Conservation (phyloP, 345 rosid genomes). For the Murraya paniculata region DNA sequence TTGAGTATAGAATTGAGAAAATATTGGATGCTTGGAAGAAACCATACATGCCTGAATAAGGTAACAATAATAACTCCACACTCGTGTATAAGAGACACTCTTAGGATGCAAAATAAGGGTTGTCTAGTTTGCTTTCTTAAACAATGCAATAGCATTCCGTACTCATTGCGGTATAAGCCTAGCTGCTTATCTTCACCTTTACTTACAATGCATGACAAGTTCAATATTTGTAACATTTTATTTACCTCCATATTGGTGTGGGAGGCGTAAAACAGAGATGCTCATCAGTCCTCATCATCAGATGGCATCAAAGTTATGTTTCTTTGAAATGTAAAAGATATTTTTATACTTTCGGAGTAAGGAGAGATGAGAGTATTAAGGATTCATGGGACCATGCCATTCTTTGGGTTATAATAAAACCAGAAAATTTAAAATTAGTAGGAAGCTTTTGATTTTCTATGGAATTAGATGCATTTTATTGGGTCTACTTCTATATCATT, state of each 20-base stretch:
- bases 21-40: too few species aligned
- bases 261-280: background rate
- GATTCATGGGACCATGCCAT: background rate
- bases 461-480: background rate
- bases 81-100: too few species aligned
- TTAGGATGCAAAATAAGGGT: too few species aligned
- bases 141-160: too few species aligned
- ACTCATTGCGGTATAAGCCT: too few species aligned
- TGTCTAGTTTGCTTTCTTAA: too few species aligned
- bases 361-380: background rate
- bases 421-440: background rate
- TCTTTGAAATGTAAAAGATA: background rate
- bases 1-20: too few species aligned
- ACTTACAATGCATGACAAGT: too few species aligned
- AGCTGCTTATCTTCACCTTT: too few species aligned
- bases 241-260: background rate
- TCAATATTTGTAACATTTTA: too few species aligned
- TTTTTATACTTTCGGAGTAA: background rate
- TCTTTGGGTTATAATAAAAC: background rate
- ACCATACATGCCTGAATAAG: too few species aligned
- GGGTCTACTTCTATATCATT: background rate
- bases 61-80: too few species aligned
- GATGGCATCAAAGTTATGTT: background rate
- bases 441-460: background rate
- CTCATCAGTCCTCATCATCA: background rate